A percentile compares a stretch with the other conserved stretches of the same genome.
Conservation (phyloP, 78 protist species). For the Guillardia theta region DNA sequence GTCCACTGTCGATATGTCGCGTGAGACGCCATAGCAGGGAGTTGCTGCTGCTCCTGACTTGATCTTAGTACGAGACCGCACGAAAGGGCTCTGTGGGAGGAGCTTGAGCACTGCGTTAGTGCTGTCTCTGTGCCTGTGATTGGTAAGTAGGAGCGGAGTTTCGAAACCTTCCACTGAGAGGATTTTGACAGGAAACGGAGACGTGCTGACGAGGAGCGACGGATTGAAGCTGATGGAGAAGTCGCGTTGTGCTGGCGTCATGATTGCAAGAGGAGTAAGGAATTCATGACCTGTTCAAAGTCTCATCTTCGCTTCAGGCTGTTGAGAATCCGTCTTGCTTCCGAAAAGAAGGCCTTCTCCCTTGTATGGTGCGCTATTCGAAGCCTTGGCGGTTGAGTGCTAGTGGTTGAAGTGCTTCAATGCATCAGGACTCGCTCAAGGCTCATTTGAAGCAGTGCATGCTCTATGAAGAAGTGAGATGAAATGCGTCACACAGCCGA, state of each 20-base stretch:
- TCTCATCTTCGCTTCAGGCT: too few species aligned
- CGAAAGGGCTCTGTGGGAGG: slow-evolving; percentile 36
- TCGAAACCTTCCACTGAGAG: too few species aligned
- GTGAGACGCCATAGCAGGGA: not conserved
- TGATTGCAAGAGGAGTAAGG: not conserved
- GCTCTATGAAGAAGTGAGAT: not conserved
- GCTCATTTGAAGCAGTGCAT: not conserved
- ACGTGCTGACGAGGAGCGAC: not conserved
- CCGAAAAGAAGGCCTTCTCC: not conserved
- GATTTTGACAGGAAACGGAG: too few species aligned
- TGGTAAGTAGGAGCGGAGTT: too few species aligned
- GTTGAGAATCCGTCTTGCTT: not conserved
- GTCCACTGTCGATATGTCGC: not conserved
- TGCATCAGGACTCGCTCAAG: not conserved
- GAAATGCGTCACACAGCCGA: not conserved
- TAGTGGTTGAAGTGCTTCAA: too few species aligned
- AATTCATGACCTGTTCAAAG: too few species aligned
- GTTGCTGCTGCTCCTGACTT: not conserved
- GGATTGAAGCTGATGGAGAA: not conserved
- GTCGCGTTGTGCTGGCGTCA: not conserved
- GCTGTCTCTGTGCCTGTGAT: not conserved
- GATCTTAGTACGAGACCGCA: not conserved
- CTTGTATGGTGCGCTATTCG: not conserved
- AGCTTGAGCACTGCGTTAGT: not conserved
- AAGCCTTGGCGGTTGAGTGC: not conserved